A percentile compares a stretch with the other conserved stretches of the same genome.
phyloP scores from a whole-genome alignment of 202 grass and related monocot species.

The Bolboschoenoplectus hybrid region DNA sequence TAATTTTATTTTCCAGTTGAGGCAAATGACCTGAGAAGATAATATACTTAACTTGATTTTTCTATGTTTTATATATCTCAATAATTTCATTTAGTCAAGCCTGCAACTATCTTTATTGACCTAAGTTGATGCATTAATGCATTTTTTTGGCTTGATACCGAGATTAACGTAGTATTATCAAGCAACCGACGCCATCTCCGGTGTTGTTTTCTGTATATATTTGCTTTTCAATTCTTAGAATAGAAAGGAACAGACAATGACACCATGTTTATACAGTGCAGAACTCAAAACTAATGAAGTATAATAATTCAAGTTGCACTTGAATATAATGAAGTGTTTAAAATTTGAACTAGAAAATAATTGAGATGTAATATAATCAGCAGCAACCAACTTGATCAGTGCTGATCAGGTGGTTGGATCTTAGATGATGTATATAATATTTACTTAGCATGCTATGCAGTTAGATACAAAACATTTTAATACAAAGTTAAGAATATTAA shows the following conservation, averaged over 20 bases:
- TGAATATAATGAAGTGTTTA: background rate
- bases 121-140: background rate
- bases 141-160: background rate
- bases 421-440: constrained; percentile 28
- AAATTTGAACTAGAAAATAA: constrained; percentile 7
- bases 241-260: background rate
- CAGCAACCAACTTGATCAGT: constrained; percentile 8
- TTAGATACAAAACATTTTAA: background rate
- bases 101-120: constrained; percentile 11
- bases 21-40: background rate
- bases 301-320: constrained; percentile 26
- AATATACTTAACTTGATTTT: background rate
- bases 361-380: constrained; percentile 24
- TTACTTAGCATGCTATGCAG: background rate
- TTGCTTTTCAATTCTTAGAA: background rate
- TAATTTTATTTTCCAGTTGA: constrained; percentile 1
- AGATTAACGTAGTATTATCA: background rate
- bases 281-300: background rate
- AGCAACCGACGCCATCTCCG: background rate
- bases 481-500: background rate
- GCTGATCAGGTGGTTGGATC: constrained; percentile 27
- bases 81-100: constrained; percentile 20
- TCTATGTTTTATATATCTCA: background rate
- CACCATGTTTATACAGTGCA: background rate
- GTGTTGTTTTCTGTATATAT: background rate